Conservation (phyloP, 139 green algal genomes). For the Diplosphaera chodatii region DNA sequence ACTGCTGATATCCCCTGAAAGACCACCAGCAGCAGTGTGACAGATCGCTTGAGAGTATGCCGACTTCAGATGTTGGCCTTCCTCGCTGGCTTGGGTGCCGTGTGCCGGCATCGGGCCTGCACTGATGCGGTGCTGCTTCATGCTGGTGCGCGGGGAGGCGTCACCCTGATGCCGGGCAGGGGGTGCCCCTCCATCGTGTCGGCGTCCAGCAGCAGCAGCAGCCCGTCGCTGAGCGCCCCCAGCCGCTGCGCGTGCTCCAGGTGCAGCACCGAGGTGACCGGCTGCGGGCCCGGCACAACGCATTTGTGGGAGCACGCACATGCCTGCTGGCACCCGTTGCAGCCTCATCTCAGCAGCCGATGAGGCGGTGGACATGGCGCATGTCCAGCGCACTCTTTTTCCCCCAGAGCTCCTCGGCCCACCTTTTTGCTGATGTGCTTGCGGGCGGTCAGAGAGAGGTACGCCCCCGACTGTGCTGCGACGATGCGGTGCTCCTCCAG, state of each 20-base stretch:
- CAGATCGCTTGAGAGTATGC: neutral
- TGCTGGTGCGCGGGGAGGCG: too few relatives aligned
- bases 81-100: too few relatives aligned
- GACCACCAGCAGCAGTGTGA: constrained; percentile 2
- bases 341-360: neutral
- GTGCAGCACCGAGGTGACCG: constrained; percentile 12
- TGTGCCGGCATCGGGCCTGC: too few relatives aligned
- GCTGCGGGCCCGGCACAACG: neutral
- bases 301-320: too few relatives aligned
- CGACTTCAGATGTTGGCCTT: neutral
- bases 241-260: constrained; percentile 3
- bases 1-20: constrained; percentile 1
- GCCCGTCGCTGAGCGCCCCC: constrained; percentile 13
- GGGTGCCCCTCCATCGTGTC: constrained; percentile 15
- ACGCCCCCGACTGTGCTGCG: neutral
- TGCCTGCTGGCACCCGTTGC: too few relatives aligned
- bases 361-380: too few relatives aligned
- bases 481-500: constrained; percentile 38
- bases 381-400: too few relatives aligned
- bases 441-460: constrained; percentile 22
- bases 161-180: constrained; percentile 19
- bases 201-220: constrained; percentile 16
- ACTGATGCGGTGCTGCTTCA: too few relatives aligned
- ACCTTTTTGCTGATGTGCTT: constrained; percentile 41
- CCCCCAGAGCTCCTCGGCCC: too few relatives aligned